Evolutionary conservation across 306 rosid genomes (phyloP), one percentile per base, ranked within the genome.

Genomic region (Adenanthera pavonina): DNA sequence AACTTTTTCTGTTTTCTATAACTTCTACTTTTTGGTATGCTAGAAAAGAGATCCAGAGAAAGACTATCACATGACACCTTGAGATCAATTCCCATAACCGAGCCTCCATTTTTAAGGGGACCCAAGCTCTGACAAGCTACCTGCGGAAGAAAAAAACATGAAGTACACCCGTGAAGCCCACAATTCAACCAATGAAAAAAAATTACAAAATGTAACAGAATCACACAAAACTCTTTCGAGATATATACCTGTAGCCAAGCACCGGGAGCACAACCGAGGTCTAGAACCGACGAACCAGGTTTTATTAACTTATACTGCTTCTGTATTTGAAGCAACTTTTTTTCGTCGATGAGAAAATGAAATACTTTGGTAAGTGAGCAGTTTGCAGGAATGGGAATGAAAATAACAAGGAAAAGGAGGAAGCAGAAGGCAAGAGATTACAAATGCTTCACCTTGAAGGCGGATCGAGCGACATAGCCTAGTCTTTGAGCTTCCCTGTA

Each of bases 231-330:
- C 12, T 30, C 12, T 56, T 40, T 36, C 19, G 19, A 5, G 44
- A 34, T 15, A 7, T 36, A 66, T 2, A 91, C 95, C 92, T 89
- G 99, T 53, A 96, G 98, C 97, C 98, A 96, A 61, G 94, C 92
- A 51, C 97, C 99, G 48, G 98, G 99, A 72, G 99, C 98, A 62
- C 97, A 96, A 0, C 99, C 99, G 35, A 96, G 96, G 88, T 93
- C 99, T 7, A 93, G 90, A 84, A 96, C 91, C 34, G 94, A 84
- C 0, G 97, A 90, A 52, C 91, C 92, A 0, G 91, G 87, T 2
- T 70, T 89, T 56, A 96, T 91, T 30, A 93, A 75, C 33, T 87
- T 96, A 89, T 87, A 88, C 7, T 88, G 93, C 66, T 91, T 90
- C 86, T 92, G 98, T 35, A 95, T 93, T 90, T 95, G 97, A 86